Base-by-base conservation (phyloP, 1,139 yeast genomes). In the Geotrichum citri-aurantii region DNA sequence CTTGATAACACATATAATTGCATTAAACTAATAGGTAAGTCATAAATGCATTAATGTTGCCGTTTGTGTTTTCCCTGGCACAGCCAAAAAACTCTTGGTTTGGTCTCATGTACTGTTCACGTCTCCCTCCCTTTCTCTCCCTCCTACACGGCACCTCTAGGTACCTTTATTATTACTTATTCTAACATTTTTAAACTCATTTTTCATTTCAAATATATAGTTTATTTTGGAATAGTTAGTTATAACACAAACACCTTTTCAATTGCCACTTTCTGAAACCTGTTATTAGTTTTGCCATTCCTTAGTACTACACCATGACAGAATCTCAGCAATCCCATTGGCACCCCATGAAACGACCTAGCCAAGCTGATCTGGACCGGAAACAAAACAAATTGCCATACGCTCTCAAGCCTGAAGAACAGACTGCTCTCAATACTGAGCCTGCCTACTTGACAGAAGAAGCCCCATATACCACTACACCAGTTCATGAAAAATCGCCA, bases 341-440 rank as follows among this genome's bases (percentile, higher is more conserved):
- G 58, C 48, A 55, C 40, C 58, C 58, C 19, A 37, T 48, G 37
- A 31, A 44, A 26, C 58, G 58, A 17, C 58, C 58, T 3, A 51
- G 52, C 40, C 47, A 19, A 19, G 21, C 48, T 21, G 56, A 53
- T 12, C 12, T 53, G 21, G 23, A 47, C 14, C 24, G 27, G 44
- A 37, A 37, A 37, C 12, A 37, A 7, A 37, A n/a, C 17, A 10
- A 37, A 17, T 37, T 37, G 21, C 5, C 1, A 8, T 14, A 17
- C 14, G 10, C 21, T 2, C 17, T n/a, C 10, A 10, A 5, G 21
- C 44, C 44, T 37, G 44, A n/a, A 37, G 19, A 19, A 29, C 55
- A n/a, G n/a, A 5, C 31, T 21, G 2, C 40, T 48, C 12, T 24
- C 23, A 26, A 14, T 27, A 12, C 33, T 24, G 51, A 48, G 6